These are phyloP conservation scores for Alternaria postmessia DNA, from an alignment of 2,329 filamentous ascomycete species.

Conservation along the genomic window DNA sequence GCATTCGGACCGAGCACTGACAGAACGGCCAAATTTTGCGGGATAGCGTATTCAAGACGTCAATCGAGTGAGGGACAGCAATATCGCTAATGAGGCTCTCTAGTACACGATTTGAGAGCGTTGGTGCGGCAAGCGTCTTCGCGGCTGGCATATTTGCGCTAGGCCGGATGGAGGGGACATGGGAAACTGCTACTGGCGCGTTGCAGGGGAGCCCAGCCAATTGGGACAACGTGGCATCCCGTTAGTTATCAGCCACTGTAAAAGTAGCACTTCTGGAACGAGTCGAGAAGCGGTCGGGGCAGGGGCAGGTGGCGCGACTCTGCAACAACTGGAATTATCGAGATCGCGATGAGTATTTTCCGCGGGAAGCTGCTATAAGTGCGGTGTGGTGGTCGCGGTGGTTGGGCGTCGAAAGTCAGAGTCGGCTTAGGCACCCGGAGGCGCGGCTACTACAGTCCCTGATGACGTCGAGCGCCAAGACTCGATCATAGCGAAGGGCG, in stretches of 20 bases:
- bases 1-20: neutral
- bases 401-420: slow-evolving; percentile 1
- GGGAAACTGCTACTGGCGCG: neutral
- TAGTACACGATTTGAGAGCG: neutral
- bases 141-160: neutral
- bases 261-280: neutral
- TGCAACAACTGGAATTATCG: neutral
- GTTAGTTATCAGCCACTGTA: neutral
- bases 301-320: neutral
- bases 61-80: neutral
- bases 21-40: slow-evolving; percentile 5
- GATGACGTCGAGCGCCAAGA: slow-evolving; percentile 20
- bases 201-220: slow-evolving; percentile 13
- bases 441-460: slow-evolving; percentile 15
- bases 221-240: slow-evolving; percentile 10
- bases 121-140: neutral
- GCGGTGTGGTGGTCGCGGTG: neutral
- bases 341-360: neutral
- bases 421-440: slow-evolving; percentile 5
- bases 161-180: neutral
- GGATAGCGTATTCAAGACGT: slow-evolving; percentile 9
- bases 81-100: slow-evolving; percentile 10
- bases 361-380: neutral
- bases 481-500: neutral
- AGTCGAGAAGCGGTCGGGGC: neutral